These are phyloP conservation scores for Fusarium hainanense DNA, from an alignment of 2,329 filamentous ascomycete genomes.

Conservation along the genomic window DNA sequence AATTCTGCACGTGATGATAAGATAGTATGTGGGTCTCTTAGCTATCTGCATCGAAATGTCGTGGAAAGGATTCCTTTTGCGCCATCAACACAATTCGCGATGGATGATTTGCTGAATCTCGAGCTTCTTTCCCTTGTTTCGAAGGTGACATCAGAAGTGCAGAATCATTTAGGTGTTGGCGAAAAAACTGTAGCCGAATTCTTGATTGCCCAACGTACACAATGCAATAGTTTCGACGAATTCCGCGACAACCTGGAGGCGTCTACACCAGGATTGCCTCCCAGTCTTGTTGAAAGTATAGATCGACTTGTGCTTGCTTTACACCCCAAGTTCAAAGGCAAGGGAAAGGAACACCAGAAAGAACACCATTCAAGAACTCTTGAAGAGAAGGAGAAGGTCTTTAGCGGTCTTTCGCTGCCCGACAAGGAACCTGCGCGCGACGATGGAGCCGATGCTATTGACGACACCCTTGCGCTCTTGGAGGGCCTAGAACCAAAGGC, in stretches of 20 bases:
- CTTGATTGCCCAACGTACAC: slow-evolving; percentile 87
- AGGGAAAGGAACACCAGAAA: slow-evolving; percentile 55
- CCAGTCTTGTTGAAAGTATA: slow-evolving; percentile 88
- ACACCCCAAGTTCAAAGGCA: slow-evolving; percentile 86
- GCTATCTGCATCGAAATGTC: background rate
- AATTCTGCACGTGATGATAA: background rate
- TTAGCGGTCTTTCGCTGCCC: slow-evolving; percentile 87
- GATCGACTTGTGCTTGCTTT: slow-evolving; percentile 89
- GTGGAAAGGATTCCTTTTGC: slow-evolving; percentile 1
- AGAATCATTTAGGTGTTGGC: slow-evolving; percentile 90
- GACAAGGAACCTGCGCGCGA: slow-evolving; percentile 69
- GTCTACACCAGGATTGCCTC: slow-evolving; percentile 77
- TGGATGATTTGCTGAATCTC: slow-evolving; percentile 92
- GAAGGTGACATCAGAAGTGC: slow-evolving; percentile 91
- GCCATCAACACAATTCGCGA: slow-evolving; percentile 50
- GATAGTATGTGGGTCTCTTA: background rate
- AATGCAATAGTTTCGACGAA: slow-evolving; percentile 74
- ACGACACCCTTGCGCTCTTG: slow-evolving; percentile 92
- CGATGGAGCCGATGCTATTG: slow-evolving; percentile 73
- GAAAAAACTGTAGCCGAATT: slow-evolving; percentile 98
- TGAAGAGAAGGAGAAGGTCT: slow-evolving; percentile 85
- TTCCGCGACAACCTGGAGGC: slow-evolving; percentile 79
- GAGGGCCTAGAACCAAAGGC: slow-evolving; percentile 82
- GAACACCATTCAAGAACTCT: slow-evolving; percentile 58
- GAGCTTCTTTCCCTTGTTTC: slow-evolving; percentile 94